Conservation (phyloP, 345 rosid genomes). For the Melaleuca quinquenervia region DNA sequence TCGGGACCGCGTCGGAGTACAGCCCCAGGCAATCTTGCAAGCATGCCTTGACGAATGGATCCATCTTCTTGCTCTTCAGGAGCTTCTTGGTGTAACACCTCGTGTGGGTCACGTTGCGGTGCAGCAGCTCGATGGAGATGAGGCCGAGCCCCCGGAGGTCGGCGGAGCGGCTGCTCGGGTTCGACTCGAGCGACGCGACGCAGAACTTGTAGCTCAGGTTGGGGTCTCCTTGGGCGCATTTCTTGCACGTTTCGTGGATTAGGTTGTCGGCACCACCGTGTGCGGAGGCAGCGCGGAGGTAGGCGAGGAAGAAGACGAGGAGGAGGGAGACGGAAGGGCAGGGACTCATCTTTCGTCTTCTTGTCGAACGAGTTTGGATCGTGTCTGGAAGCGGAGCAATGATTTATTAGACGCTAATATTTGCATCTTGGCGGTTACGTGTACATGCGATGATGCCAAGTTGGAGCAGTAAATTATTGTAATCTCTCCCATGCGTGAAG, state of each 20-base stretch:
- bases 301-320: neutral
- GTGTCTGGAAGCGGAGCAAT: neutral
- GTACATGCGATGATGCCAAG: neutral
- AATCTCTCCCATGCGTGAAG: neutral
- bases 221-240: slow-evolving; percentile 29
- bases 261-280: neutral
- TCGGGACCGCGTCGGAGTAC: slow-evolving; percentile 31
- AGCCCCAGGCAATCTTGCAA: slow-evolving; percentile 41
- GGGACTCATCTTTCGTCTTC: neutral
- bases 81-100: slow-evolving; percentile 16
- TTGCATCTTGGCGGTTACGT: neutral
- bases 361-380: neutral
- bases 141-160: slow-evolving; percentile 32
- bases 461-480: too few species aligned
- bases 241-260: slow-evolving; percentile 28
- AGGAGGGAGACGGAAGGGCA: neutral
- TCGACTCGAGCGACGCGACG: slow-evolving; percentile 24
- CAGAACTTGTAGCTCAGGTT: slow-evolving; percentile 46
- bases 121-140: slow-evolving; percentile 29
- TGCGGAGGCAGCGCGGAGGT: neutral
- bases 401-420: neutral
- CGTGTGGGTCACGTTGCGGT: slow-evolving; percentile 23
- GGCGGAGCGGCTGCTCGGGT: slow-evolving; percentile 7
- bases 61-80: slow-evolving; percentile 15
- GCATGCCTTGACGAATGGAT: slow-evolving; percentile 14